These are phyloP conservation scores for Delonix regia DNA, from an alignment of 306 rosid species.

Conservation along the genomic window DNA sequence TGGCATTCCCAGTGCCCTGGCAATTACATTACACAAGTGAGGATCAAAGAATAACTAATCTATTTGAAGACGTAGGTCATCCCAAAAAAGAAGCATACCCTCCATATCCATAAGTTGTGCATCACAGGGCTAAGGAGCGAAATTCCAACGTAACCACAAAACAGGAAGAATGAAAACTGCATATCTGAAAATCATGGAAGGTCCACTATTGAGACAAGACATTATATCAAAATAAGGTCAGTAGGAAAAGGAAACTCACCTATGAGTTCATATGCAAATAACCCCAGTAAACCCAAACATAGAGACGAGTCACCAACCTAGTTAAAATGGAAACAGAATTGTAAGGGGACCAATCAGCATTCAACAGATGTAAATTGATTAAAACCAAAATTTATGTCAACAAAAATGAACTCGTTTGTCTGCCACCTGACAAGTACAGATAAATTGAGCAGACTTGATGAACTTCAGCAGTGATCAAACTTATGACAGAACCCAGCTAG, in stretches of 20 bases:
- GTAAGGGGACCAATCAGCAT: constrained; percentile 25
- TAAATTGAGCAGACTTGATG: background rate
- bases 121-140: constrained; percentile 93
- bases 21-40: constrained; percentile 45
- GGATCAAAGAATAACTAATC: constrained; percentile 29
- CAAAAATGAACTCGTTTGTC: background rate
- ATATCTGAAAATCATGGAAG: constrained; percentile 64
- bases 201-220: constrained; percentile 27
- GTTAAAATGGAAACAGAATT: constrained; percentile 34
- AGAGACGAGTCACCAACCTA: constrained; percentile 93
- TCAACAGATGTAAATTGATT: constrained; percentile 31
- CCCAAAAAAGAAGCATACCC: constrained; percentile 61
- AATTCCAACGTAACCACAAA: constrained; percentile 82
- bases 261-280: constrained; percentile 77
- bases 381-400: background rate
- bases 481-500: no score
- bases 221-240: background rate
- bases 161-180: constrained; percentile 85
- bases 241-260: constrained; percentile 47
- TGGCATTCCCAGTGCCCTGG: constrained; percentile 98
- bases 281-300: constrained; percentile 77
- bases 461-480: constrained; percentile 6
- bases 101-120: constrained; percentile 99
- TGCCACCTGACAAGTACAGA: constrained; percentile 7
- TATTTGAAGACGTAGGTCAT: constrained; percentile 35